Evolutionary conservation across 2,329 filamentous ascomycete species (phyloP), one percentile per base, ranked within the genome.

Genomic region (Trichophyton schoenleinii): DNA sequence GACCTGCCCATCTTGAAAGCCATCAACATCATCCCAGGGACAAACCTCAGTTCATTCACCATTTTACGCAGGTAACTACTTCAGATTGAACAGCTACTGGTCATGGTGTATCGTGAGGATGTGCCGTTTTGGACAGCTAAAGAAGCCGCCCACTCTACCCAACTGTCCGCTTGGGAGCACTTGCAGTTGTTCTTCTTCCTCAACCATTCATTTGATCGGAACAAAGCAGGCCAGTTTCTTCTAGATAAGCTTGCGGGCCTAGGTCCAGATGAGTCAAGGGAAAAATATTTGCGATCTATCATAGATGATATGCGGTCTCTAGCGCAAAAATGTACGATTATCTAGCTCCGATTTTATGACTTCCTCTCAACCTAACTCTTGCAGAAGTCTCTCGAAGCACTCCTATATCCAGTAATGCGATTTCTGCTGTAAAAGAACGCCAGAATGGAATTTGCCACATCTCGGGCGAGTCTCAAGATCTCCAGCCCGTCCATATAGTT

Each of bases 371-470:
- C 28, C 28, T 31, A 31, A 31, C 28, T 31, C 28, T 6, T 31
- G 8, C 28, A 31, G 5, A 22, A 49, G 46, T 49, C 46, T 49
- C 46, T 20, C 18, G 18, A 9, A 20, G 18, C 18, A 20, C 46
- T 5, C 18, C 20, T 2, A 18, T 62, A 34, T 31, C 60, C n/a
- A 8, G 41, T 31, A 53, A 59, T 20, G n/a, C 38, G 13, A 15
- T 60, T 9, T 28, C 49, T 18, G 57, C 63, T 36, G 31, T 64
- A 25, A 44, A 44, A 11, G 11, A 59, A 22, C 52, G 63, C 18
- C 48, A 64, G 13, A 34, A 52, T 7, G 22, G 52, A 15, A 41
- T 49, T 34, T 64, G 63, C 22, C 62, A 57, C 46, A 46, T 64
- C 15, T 59, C 63, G 6, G 61, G 63, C 18, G 49, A 13, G 13